These are phyloP conservation scores for Sorghum bicolor DNA, from an alignment of 176 grass and related monocot species.

Conservation along the genomic window DNA sequence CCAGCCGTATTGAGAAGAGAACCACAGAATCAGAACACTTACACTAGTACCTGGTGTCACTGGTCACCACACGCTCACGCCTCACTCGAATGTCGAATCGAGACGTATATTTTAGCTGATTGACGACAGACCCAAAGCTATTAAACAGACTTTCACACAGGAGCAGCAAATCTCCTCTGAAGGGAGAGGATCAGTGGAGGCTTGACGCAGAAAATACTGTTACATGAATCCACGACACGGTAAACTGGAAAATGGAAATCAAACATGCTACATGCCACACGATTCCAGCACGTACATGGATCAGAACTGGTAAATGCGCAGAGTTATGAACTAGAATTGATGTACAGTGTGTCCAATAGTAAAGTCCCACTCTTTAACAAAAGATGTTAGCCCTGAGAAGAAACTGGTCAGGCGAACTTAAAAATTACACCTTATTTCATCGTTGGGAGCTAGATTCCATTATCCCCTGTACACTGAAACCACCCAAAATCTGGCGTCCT, in stretches of 20 bases:
- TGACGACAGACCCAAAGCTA: neutral
- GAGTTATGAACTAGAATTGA: constrained; percentile 27
- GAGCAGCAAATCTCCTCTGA: neutral
- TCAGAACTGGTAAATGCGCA: constrained; percentile 11
- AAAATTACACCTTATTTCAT: constrained; percentile 59
- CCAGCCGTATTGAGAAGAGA: neutral
- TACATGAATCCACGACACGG: neutral
- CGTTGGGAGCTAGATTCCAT: constrained; percentile 41
- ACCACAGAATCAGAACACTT: neutral
- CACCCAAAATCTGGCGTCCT: constrained; percentile 50
- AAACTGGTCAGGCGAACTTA: constrained; percentile 27
- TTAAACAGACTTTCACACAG: neutral
- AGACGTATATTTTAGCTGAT: no score
- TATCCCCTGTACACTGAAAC: constrained; percentile 61
- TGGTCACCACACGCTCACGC: neutral
- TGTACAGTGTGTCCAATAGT: constrained; percentile 23
- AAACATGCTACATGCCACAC: neutral
- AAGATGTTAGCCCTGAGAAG: constrained; percentile 5
- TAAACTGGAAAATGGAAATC: neutral
- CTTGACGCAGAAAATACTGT: neutral
- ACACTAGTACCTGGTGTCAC: neutral
- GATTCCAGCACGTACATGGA: constrained; percentile 1
- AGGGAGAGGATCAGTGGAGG: no score
- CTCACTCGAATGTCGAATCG: neutral
- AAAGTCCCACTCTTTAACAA: constrained; percentile 32